A percentile compares a stretch with the other conserved stretches of the same genome.
These are phyloP conservation scores for Penicillium bovifimosum DNA, from an alignment of 495 filamentous ascomycete species.

Conservation along the genomic window DNA sequence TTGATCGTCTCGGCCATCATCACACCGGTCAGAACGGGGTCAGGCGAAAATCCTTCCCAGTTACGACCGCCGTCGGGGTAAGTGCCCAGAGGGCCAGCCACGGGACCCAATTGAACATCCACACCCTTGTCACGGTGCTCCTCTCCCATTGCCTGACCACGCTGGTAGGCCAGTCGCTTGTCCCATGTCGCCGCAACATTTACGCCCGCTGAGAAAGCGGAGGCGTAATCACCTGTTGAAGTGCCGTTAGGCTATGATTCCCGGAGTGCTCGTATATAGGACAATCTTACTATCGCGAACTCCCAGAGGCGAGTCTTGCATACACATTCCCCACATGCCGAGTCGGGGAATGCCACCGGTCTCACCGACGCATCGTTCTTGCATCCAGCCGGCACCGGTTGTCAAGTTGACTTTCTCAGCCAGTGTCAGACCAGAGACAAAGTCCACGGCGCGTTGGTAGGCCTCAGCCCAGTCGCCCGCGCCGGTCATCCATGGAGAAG, in stretches of 20 bases:
- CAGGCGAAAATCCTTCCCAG: slow-evolving; percentile 70
- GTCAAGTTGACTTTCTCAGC: slow-evolving; percentile 91
- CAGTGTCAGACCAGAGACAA: slow-evolving; percentile 79
- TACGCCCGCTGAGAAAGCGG: slow-evolving; percentile 75
- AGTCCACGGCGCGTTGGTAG: slow-evolving; percentile 67
- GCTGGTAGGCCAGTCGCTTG: slow-evolving; percentile 61
- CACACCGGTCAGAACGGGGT: slow-evolving; percentile 71
- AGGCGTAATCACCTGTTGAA: slow-evolving; percentile 61
- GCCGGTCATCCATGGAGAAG: slow-evolving; percentile 73
- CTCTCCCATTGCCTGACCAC: slow-evolving; percentile 72
- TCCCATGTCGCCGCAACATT: slow-evolving; percentile 81
- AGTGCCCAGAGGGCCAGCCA: slow-evolving; percentile 78
- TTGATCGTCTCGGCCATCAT: slow-evolving; percentile 68
- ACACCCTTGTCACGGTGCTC: slow-evolving; percentile 80
- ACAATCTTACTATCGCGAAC: slow-evolving; percentile 57
- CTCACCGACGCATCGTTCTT: slow-evolving; percentile 77
- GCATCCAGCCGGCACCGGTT: slow-evolving; percentile 78
- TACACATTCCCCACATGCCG: slow-evolving; percentile 73
- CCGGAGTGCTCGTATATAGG: background rate
- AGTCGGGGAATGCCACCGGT: slow-evolving; percentile 52
- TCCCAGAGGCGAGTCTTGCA: slow-evolving; percentile 84
- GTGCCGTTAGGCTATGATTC: slow-evolving; percentile 1
- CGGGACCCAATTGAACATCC: slow-evolving; percentile 82
- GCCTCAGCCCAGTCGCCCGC: slow-evolving; percentile 72
- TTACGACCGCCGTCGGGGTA: slow-evolving; percentile 76